Evolutionary conservation across 441 rosid species (phyloP).

Genomic region (Syzygium syzygioides): DNA sequence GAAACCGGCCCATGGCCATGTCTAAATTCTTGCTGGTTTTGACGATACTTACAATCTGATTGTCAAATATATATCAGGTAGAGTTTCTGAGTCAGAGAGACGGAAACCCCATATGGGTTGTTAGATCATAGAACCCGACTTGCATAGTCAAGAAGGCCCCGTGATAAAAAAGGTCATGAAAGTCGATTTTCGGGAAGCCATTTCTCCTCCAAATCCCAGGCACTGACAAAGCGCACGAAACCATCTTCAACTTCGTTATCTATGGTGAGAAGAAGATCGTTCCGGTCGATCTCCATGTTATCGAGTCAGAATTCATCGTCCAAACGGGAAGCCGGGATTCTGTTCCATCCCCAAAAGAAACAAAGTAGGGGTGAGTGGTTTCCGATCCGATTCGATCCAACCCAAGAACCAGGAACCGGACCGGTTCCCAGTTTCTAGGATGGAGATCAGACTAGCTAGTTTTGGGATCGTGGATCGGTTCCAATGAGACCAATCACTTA

Average conservation of each 20-base stretch:
- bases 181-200: neutral
- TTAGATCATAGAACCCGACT: neutral
- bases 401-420: too few species aligned
- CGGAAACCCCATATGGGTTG: neutral
- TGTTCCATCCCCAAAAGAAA: neutral
- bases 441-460: too few species aligned
- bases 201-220: neutral
- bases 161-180: neutral
- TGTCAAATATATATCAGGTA: neutral
- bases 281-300: neutral
- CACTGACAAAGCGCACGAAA: neutral
- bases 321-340: neutral
- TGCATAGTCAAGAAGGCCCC: neutral
- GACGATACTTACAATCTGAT: neutral
- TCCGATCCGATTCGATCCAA: too few species aligned
- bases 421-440: too few species aligned
- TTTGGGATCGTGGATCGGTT: too few species aligned
- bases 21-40: neutral
- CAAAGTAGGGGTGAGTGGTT: too few species aligned
- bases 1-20: too few species aligned
- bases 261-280: neutral
- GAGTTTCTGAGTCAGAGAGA: neutral
- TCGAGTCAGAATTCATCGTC: neutral
- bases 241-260: neutral
- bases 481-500: too few species aligned